Evolutionary conservation across 2,329 filamentous ascomycete species (phyloP).

Genomic region (Venturia effusa): DNA sequence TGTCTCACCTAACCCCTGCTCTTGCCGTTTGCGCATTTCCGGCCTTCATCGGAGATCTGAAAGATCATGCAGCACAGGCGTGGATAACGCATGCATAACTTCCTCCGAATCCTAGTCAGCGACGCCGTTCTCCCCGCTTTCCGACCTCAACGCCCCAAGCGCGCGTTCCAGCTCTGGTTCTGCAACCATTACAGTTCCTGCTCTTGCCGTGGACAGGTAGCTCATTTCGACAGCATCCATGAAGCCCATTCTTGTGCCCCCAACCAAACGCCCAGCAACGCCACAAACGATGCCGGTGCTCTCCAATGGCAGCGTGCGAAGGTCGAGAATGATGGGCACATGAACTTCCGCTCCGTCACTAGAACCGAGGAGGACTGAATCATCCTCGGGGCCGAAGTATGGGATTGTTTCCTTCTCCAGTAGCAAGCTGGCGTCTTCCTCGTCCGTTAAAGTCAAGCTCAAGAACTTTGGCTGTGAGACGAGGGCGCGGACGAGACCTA

Average conservation of each 20-base stretch:
- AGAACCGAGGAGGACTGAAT: constrained; percentile 63
- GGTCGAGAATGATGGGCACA: constrained; percentile 79
- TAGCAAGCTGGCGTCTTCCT: constrained; percentile 63
- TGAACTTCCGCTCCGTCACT: constrained; percentile 51
- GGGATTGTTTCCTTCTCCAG: constrained; percentile 57
- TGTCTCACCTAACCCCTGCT: neutral
- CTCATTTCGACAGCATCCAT: constrained; percentile 58
- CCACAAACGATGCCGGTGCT: constrained; percentile 93
- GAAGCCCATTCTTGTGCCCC: constrained; percentile 47
- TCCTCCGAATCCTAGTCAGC: neutral
- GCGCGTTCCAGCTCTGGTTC: constrained; percentile 64
- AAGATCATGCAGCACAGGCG: neutral
- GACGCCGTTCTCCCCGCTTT: constrained; percentile 1
- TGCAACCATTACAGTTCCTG: constrained; percentile 79
- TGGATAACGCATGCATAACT: neutral
- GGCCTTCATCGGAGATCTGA: neutral
- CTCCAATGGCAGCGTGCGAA: constrained; percentile 70
- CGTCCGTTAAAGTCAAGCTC: constrained; percentile 61
- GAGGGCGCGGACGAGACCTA: constrained; percentile 38
- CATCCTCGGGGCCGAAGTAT: constrained; percentile 29
- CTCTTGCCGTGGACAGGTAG: constrained; percentile 79
- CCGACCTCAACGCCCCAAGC: constrained; percentile 49
- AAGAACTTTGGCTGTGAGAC: constrained; percentile 49
- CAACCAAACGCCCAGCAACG: constrained; percentile 71
- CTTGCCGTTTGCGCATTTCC: neutral